A percentile compares a stretch with the other conserved stretches of the same genome.
These are phyloP conservation scores for Venturia oleaginea DNA, from an alignment of 2,329 filamentous ascomycete genomes.

Conservation along the genomic window DNA sequence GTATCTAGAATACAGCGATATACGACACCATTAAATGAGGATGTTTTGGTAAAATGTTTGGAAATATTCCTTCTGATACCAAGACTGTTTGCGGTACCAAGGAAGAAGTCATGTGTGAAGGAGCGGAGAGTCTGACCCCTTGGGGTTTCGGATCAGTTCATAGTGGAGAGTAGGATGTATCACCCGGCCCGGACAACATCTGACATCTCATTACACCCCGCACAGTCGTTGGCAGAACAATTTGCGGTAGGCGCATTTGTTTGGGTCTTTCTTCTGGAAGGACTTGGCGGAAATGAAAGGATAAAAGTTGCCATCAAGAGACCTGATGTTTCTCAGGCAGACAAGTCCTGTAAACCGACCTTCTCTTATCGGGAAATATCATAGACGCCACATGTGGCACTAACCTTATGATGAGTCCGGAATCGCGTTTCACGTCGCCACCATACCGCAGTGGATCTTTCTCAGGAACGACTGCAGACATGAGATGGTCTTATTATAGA, in stretches of 20 bases:
- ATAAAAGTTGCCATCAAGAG: background rate
- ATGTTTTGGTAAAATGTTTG: background rate
- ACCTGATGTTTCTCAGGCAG: background rate
- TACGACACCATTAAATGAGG: background rate
- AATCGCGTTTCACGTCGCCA: background rate
- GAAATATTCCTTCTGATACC: background rate
- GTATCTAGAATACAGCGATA: background rate
- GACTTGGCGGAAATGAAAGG: constrained; percentile 2
- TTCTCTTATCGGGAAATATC: background rate
- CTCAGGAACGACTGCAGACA: background rate
- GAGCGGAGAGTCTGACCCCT: background rate
- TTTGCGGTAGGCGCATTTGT: background rate
- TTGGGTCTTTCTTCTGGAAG: background rate
- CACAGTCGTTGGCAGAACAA: background rate
- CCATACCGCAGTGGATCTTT: background rate
- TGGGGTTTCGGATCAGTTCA: background rate
- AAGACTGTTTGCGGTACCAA: background rate
- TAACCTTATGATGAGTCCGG: background rate
- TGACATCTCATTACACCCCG: background rate
- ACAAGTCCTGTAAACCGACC: background rate
- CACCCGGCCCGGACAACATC: background rate
- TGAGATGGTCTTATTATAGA: background rate
- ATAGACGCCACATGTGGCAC: background rate
- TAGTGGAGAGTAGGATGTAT: background rate
- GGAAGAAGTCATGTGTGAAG: background rate